Evolutionary conservation across 768 basidiomycete species (phyloP).

Genomic region (Phanerochaete carnosa): DNA sequence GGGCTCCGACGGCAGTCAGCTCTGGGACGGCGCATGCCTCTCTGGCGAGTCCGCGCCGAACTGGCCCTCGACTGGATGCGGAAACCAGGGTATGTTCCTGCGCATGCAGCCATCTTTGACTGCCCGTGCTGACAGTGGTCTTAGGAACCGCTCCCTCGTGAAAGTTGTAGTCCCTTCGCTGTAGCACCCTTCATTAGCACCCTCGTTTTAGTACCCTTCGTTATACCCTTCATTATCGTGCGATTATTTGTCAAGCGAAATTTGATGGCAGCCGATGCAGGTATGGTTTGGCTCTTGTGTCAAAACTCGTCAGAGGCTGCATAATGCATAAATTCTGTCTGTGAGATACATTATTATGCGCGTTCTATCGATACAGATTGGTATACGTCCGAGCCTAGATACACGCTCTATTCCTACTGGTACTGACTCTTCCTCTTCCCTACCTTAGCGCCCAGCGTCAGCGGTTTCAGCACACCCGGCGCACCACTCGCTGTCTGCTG

Average conservation of each 20-base stretch:
- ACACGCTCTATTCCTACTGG: background rate
- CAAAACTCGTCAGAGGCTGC: too few species aligned
- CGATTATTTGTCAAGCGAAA: too few species aligned
- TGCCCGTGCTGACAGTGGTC: background rate
- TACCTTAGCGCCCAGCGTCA: background rate
- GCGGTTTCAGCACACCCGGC: background rate
- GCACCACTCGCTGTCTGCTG: constrained; percentile 33
- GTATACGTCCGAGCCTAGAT: too few species aligned
- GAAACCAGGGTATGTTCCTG: constrained; percentile 43
- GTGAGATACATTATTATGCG: too few species aligned
- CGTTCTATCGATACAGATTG: too few species aligned
- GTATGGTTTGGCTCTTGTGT: too few species aligned
- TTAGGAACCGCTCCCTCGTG: background rate
- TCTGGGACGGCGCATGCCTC: constrained; percentile 51
- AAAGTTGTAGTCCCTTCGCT: too few species aligned
- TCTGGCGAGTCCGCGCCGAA: constrained; percentile 41
- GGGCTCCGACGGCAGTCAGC: constrained; percentile 43
- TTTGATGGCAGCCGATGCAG: too few species aligned
- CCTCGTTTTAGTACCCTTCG: too few species aligned
- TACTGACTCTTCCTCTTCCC: background rate
- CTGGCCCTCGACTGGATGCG: constrained; percentile 53
- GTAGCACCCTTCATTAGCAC: too few species aligned
- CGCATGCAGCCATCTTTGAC: background rate
- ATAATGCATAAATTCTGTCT: too few species aligned
- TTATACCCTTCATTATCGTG: too few species aligned